phyloP scores from a whole-genome alignment of 148 eudicot species.

The Silene uniflora region DNA sequence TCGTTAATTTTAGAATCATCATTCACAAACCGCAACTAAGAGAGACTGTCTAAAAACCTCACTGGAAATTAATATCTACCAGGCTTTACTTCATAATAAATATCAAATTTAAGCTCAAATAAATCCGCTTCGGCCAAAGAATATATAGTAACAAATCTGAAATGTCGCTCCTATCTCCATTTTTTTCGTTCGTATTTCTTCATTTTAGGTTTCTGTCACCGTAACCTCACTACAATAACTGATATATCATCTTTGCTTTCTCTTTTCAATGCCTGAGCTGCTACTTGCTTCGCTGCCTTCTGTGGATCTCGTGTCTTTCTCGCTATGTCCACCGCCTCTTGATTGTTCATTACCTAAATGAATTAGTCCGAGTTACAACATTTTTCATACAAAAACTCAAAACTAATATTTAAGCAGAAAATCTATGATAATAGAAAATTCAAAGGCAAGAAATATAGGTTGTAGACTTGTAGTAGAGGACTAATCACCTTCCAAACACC shows the following conservation, averaged over 20 bases:
- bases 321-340: constrained; percentile 73
- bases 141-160: neutral
- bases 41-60: too few relatives aligned
- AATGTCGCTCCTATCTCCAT: too few relatives aligned
- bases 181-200: too few relatives aligned
- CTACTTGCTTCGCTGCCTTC: constrained; percentile 71
- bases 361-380: neutral
- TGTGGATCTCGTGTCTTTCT: constrained; percentile 50
- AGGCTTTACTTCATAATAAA: neutral
- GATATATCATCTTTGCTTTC: constrained; percentile 78
- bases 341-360: constrained; percentile 61
- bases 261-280: constrained; percentile 54
- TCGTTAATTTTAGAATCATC: constrained; percentile 3
- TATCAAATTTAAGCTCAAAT: neutral
- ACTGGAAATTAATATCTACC: neutral
- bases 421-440: too few relatives aligned
- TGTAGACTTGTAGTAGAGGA: too few relatives aligned
- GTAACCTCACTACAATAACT: constrained; percentile 59
- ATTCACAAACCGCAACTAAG: neutral
- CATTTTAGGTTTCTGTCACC: constrained; percentile 31
- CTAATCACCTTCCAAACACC: constrained; percentile 81
- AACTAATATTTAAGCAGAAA: neutral
- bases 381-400: neutral
- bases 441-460: neutral
- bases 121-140: neutral